A percentile compares a stretch with the other conserved stretches of the same genome.
Conservation (phyloP, 1,284 basidiomycete species). For the Sanghuangporus sanghuang region DNA sequence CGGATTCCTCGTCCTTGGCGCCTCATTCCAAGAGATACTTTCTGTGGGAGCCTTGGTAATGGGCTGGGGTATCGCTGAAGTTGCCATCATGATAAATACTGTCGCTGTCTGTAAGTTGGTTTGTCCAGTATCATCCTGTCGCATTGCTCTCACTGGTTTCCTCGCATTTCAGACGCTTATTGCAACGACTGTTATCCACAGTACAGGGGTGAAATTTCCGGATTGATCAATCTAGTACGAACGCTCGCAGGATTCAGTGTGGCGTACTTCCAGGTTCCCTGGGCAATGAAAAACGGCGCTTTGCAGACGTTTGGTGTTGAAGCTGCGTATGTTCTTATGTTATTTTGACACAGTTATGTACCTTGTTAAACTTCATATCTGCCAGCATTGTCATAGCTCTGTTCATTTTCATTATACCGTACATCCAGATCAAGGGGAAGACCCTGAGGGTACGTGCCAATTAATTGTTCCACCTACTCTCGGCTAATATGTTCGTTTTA, state of each 20-base stretch:
- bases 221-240: conserved; percentile 53
- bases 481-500: not conserved
- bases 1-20: conserved; percentile 59
- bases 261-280: conserved; percentile 59
- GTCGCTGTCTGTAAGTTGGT: conserved; percentile 50
- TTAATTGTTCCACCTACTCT: not conserved
- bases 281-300: conserved; percentile 50
- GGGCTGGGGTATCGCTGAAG: conserved; percentile 63
- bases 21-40: conserved; percentile 52
- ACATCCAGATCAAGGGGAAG: conserved; percentile 44
- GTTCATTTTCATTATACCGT: conserved; percentile 47
- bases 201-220: conserved; percentile 53
- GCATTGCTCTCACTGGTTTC: too few species aligned
- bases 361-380: not conserved
- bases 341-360: not conserved
- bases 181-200: conserved; percentile 47
- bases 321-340: conserved; percentile 38
- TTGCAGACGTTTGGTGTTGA: conserved; percentile 55
- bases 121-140: not conserved
- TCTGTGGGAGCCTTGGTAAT: conserved; percentile 51
- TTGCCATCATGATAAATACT: conserved; percentile 60
- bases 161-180: conserved; percentile 28
- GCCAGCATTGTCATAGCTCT: conserved; percentile 42
- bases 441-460: conserved; percentile 35
- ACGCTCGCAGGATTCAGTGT: conserved; percentile 58